Percentiles rank a stretch among this genome's conserved stretches.
Evolutionary conservation across 2,329 filamentous ascomycete genomes (phyloP).

Genomic region (Fusarium drepaniforme): DNA sequence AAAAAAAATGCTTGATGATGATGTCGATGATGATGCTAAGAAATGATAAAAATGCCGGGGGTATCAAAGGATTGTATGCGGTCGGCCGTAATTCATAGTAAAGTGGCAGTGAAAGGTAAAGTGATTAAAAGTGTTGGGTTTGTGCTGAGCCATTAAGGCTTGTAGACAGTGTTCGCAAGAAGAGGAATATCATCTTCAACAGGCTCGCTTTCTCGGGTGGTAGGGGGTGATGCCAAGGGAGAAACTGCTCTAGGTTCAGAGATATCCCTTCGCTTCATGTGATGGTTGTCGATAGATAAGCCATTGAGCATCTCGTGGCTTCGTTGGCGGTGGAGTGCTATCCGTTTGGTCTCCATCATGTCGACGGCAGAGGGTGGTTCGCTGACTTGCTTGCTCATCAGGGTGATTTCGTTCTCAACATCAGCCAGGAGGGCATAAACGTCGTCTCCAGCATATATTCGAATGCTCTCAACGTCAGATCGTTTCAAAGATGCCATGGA

Average conservation of each 20-base stretch:
- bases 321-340: conserved; percentile 59
- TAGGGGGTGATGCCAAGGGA: conserved; percentile 52
- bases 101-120: conserved; percentile 20
- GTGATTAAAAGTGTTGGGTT: conserved; percentile 7
- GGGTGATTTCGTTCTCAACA: conserved; percentile 65
- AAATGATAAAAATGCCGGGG: conserved; percentile 25
- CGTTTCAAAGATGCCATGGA: conserved; percentile 47
- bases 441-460: conserved; percentile 75
- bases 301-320: conserved; percentile 65
- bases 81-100: conserved; percentile 44
- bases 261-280: conserved; percentile 39
- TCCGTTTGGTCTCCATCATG: conserved; percentile 47
- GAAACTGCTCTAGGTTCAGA: conserved; percentile 38
- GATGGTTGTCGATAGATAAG: conserved; percentile 37
- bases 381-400: conserved; percentile 47
- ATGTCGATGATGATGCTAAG: background rate
- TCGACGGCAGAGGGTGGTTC: conserved; percentile 16
- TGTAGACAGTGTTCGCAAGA: conserved; percentile 64
- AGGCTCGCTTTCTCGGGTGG: conserved; percentile 42
- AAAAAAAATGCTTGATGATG: background rate
- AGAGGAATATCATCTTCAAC: conserved; percentile 52
- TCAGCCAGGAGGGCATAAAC: conserved; percentile 76
- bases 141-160: conserved; percentile 45
- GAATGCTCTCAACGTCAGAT: conserved; percentile 71
- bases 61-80: conserved; percentile 45